A percentile compares a stretch with the other conserved stretches of the same genome.
Conservation (phyloP, 2,329 filamentous ascomycete species). For the Xylaria sp. region DNA sequence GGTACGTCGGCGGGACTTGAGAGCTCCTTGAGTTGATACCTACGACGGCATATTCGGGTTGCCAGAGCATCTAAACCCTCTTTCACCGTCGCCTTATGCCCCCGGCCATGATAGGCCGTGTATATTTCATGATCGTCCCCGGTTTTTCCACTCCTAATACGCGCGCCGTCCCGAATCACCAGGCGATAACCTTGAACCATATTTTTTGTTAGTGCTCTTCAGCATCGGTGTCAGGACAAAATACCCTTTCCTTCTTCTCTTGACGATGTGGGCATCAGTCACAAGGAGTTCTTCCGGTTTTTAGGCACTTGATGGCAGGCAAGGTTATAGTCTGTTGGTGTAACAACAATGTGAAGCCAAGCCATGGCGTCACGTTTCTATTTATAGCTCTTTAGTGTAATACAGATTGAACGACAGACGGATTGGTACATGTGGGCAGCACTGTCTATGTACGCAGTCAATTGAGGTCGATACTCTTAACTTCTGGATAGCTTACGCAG, state of each 20-base stretch:
- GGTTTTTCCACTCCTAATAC: conserved; percentile 20
- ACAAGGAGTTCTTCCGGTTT: conserved; percentile 39
- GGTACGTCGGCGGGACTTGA: neutral
- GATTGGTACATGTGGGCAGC: conserved; percentile 12
- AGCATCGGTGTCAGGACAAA: conserved; percentile 43
- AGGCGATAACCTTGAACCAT: conserved; percentile 17
- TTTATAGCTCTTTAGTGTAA: conserved; percentile 22
- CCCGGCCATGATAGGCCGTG: conserved; percentile 10
- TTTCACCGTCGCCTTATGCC: neutral
- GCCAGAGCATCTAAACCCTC: conserved; percentile 5
- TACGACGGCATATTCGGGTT: conserved; percentile 2
- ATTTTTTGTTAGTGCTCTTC: conserved; percentile 33
- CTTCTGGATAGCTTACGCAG: neutral
- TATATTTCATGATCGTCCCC: conserved; percentile 5
- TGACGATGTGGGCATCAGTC: conserved; percentile 33
- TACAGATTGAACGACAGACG: conserved; percentile 25
- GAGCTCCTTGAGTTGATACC: neutral
- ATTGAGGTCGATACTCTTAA: conserved; percentile 9
- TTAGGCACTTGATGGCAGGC: conserved; percentile 9
- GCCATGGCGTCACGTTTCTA: conserved; percentile 30
- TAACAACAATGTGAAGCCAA: conserved; percentile 17
- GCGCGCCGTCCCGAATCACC: conserved; percentile 11
- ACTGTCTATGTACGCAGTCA: neutral
- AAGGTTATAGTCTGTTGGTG: conserved; percentile 19
- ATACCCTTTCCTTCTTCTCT: conserved; percentile 41